Conservation (phyloP, 805 yeast species). For the Ascoidea rubescens region DNA sequence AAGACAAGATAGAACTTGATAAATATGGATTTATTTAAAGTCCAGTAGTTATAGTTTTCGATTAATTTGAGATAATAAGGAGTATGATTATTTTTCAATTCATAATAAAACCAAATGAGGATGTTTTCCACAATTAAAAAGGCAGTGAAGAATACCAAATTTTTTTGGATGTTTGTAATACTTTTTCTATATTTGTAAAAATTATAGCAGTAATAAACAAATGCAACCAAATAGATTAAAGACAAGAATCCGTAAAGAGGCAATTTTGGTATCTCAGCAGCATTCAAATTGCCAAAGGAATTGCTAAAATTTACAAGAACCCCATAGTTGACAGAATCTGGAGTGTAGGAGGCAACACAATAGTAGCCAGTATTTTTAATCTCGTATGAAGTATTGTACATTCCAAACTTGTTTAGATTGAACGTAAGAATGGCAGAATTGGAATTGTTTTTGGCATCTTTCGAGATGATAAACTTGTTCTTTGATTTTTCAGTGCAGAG, state of each 20-base stretch:
- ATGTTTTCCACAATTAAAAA: slow-evolving; percentile 76
- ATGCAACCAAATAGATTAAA: slow-evolving; percentile 65
- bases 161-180: slow-evolving; percentile 78
- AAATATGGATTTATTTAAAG: slow-evolving; percentile 32
- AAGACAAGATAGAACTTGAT: slow-evolving; percentile 66
- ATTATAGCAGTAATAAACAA: slow-evolving; percentile 75
- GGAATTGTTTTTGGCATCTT: slow-evolving; percentile 24
- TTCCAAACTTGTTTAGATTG: slow-evolving; percentile 41
- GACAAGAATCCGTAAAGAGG: slow-evolving; percentile 82
- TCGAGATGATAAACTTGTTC: slow-evolving; percentile 48
- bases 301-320: slow-evolving; percentile 77
- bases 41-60: slow-evolving; percentile 20
- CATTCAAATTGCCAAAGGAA: slow-evolving; percentile 82
- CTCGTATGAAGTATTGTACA: slow-evolving; percentile 45
- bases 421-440: slow-evolving; percentile 44
- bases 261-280: slow-evolving; percentile 81
- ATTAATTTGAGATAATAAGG: slow-evolving; percentile 3
- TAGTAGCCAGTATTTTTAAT: slow-evolving; percentile 78
- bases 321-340: slow-evolving; percentile 30
- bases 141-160: slow-evolving; percentile 72
- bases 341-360: slow-evolving; percentile 66
- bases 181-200: slow-evolving; percentile 79
- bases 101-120: slow-evolving; percentile 85
- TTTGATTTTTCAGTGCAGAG: slow-evolving; percentile 40
- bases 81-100: slow-evolving; percentile 48